Base-by-base conservation (phyloP, 768 basidiomycete species). In the Boletus eberwhitei region DNA sequence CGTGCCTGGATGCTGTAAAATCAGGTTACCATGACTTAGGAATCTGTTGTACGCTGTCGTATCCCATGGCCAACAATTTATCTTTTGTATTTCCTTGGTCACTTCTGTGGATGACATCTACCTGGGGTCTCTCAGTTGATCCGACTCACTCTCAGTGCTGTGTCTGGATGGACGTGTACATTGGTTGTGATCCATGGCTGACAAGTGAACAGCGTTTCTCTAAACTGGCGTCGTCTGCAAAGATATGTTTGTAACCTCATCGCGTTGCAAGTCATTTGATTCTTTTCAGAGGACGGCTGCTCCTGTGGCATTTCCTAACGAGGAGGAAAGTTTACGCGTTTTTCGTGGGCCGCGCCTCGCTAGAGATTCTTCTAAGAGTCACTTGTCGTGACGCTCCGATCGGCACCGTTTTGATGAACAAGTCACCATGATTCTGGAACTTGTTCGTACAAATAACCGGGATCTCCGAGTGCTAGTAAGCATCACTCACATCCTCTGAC, bases 41-140 rank as follows among this genome's bases (percentile, higher is more conserved):
- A 40, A 45, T 38, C 16, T 39, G 45, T 62, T 70, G 59, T 62
- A 50, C 49, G 53, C 55, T 64, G 48, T 55, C 29, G 60, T 59
- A 61, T 52, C 40, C 42, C n/a, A n/a, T n/a, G n/a, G n/a, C n/a
- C 46, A 52, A 53, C 58, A 55, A 56, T 61, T 48, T 53, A 49
- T 54, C 16, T 29, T 29, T 49, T 61, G 58, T 61, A 52, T 49
- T 61, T 52, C 54, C 26, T 50, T 38, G 26, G 50, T 44, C 42
- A 21, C 34, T 16, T n/a, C 17, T 35, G 50, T n/a, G 49, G 31
- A 17, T 13, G 21, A 17, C 22, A 40, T 39, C 21, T 12, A 9
- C 17, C 8, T 17, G 12, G 3, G 3, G 26, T 19, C 36, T 19
- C 24, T 9, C 35, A 9, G 26, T 9, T 39, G 26, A 29, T 14